These are phyloP conservation scores for Claviceps purpurea DNA, from an alignment of 2,329 filamentous ascomycete species.

Conservation along the genomic window DNA sequence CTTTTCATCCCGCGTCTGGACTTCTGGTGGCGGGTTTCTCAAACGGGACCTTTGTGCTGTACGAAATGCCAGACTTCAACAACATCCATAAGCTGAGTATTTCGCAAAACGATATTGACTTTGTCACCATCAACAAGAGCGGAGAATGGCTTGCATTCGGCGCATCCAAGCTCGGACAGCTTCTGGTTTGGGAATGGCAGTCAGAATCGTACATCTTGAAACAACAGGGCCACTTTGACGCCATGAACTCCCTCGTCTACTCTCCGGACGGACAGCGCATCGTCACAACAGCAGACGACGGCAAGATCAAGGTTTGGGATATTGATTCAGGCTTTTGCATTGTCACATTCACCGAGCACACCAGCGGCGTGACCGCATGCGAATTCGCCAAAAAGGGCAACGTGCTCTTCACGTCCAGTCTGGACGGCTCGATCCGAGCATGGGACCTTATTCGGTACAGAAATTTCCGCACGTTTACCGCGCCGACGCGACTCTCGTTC, in stretches of 20 bases:
- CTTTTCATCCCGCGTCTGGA: conserved; percentile 74
- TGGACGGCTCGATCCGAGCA: conserved; percentile 86
- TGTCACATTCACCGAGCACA: conserved; percentile 95
- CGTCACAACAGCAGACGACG: conserved; percentile 88
- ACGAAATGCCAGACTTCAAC: conserved; percentile 93
- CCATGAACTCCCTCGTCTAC: conserved; percentile 86
- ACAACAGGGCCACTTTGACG: conserved; percentile 93
- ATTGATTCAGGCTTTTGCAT: conserved; percentile 93
- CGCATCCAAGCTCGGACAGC: conserved; percentile 83
- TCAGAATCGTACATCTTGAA: conserved; percentile 98
- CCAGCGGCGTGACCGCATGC: conserved; percentile 83
- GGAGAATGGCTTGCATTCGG: conserved; percentile 97
- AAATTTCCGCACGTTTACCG: conserved; percentile 95
- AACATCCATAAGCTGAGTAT: conserved; percentile 88
- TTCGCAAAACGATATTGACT: conserved; percentile 92
- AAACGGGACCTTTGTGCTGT: conserved; percentile 83
- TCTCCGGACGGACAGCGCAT: conserved; percentile 88
- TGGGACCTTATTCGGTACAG: conserved; percentile 95
- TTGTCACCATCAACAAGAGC: conserved; percentile 82
- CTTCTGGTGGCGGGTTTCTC: conserved; percentile 96
- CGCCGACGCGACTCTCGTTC: conserved; percentile 81
- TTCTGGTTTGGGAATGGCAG: conserved; percentile 99
- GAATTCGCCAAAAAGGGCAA: conserved; percentile 93
- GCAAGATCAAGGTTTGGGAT: conserved; percentile 98
- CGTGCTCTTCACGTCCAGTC: conserved; percentile 85